These are phyloP conservation scores for Thielaviopsis euricoi DNA, from an alignment of 2,329 filamentous ascomycete species.

Conservation along the genomic window DNA sequence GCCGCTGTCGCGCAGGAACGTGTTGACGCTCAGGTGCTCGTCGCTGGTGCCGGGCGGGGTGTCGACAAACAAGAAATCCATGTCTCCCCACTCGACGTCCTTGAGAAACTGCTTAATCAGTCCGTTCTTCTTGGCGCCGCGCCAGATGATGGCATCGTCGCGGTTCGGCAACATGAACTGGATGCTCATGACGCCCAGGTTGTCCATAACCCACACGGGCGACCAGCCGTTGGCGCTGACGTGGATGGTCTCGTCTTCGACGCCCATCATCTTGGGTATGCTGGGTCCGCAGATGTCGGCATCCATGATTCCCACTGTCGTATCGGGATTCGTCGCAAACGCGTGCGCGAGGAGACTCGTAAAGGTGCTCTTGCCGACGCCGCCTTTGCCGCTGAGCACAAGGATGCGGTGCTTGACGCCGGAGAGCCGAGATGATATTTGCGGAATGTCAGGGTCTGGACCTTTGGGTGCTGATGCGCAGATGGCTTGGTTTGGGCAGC, in stretches of 20 bases:
- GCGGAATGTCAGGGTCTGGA: conserved; percentile 80
- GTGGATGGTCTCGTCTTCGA: conserved; percentile 85
- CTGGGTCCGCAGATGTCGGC: conserved; percentile 93
- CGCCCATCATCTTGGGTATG: conserved; percentile 98
- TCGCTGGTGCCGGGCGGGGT: conserved; percentile 92
- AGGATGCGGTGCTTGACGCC: conserved; percentile 83
- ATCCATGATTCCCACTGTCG: conserved; percentile 86
- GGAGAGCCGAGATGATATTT: conserved; percentile 70
- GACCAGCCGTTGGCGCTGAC: conserved; percentile 80
- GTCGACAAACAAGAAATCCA: conserved; percentile 87
- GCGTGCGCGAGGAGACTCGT: conserved; percentile 76
- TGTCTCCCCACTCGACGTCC: conserved; percentile 92
- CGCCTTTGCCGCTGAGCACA: conserved; percentile 85
- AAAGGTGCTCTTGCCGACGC: conserved; percentile 92
- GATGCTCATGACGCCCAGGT: conserved; percentile 89
- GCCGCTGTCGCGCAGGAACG: conserved; percentile 75
- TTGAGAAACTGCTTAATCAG: conserved; percentile 96
- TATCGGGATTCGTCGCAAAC: conserved; percentile 65
- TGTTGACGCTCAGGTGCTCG: conserved; percentile 88
- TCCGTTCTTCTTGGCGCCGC: conserved; percentile 95
- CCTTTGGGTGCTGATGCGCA: conserved; percentile 91
- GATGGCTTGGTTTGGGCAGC: conserved; percentile 90
- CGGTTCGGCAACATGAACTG: conserved; percentile 94
- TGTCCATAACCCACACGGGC: conserved; percentile 89
- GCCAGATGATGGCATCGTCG: conserved; percentile 94